Percentiles rank a stretch among this genome's conserved stretches.
Evolutionary conservation across 345 rosid genomes (phyloP).

Genomic region (Trapa incisa): DNA sequence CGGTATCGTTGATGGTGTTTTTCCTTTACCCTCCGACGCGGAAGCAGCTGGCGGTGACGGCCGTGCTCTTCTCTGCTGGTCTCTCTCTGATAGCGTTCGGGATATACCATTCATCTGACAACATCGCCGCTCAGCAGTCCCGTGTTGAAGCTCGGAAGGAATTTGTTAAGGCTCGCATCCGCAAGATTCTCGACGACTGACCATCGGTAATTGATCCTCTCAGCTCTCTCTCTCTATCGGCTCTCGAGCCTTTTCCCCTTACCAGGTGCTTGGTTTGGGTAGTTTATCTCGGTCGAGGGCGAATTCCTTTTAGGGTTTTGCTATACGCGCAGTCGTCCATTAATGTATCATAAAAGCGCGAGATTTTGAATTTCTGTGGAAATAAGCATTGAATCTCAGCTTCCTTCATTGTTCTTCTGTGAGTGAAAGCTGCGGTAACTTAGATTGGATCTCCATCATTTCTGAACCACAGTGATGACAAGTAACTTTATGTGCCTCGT

Average conservation of each 20-base stretch:
- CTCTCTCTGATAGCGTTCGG: conserved; percentile 38
- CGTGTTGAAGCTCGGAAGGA: conserved; percentile 53
- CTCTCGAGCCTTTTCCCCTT: neutral
- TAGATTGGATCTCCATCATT: neutral
- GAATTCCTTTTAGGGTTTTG: neutral
- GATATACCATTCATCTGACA: conserved; percentile 46
- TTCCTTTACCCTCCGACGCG: conserved; percentile 62
- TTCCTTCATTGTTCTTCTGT: neutral
- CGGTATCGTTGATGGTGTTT: conserved; percentile 22
- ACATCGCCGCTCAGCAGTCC: conserved; percentile 63
- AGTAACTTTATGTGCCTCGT: too few species aligned
- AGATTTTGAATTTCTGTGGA: neutral
- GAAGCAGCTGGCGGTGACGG: conserved; percentile 39
- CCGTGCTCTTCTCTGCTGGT: conserved; percentile 31
- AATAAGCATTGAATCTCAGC: neutral
- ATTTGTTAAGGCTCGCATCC: conserved; percentile 43
- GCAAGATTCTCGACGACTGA: conserved; percentile 45
- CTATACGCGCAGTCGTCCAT: neutral
- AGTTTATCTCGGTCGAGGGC: neutral
- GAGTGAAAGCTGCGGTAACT: neutral
- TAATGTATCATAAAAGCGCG: neutral
- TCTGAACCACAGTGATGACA: too few species aligned
- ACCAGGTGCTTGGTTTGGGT: neutral
- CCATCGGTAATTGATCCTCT: neutral
- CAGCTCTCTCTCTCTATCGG: neutral